Evolutionary conservation across 2,329 filamentous ascomycete genomes (phyloP).

Genomic region (Ophiosphaerella narmari): DNA sequence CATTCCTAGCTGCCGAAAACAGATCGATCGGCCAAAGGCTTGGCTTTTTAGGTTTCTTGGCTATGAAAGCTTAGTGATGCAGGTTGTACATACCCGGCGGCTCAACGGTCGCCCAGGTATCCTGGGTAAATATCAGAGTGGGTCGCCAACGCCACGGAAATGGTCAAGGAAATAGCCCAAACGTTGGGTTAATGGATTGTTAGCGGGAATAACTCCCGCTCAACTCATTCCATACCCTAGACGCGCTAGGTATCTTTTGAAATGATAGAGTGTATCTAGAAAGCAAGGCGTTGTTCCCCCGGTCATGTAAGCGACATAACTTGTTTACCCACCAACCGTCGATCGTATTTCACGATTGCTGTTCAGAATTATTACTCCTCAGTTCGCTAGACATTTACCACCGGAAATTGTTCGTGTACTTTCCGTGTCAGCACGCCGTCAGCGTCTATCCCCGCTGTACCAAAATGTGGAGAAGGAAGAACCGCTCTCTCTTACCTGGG

Average conservation of each 20-base stretch:
- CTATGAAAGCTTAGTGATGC: neutral
- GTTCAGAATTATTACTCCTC: neutral
- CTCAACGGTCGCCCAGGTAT: neutral
- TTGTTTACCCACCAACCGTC: neutral
- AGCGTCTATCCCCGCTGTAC: neutral
- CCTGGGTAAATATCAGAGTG: too few species aligned
- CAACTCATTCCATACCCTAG: too few species aligned
- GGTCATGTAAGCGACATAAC: neutral
- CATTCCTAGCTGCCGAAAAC: too few species aligned
- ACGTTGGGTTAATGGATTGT: too few species aligned
- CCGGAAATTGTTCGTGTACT: slow-evolving; percentile 1
- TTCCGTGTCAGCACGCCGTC: neutral
- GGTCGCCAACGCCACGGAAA: too few species aligned
- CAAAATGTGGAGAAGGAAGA: neutral
- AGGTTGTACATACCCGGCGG: neutral
- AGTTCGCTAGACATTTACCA: slow-evolving; percentile 1
- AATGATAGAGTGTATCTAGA: too few species aligned
- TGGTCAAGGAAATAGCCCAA: too few species aligned
- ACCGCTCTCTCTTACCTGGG: neutral
- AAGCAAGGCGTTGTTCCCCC: neutral
- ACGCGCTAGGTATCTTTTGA: too few species aligned
- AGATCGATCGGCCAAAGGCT: neutral
- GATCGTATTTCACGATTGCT: neutral
- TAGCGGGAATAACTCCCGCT: too few species aligned
- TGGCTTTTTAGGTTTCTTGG: neutral